Percentiles rank a stretch among this genome's conserved stretches.
Conservation (phyloP, 345 rosid genomes). For the Sapria himalayana region DNA sequence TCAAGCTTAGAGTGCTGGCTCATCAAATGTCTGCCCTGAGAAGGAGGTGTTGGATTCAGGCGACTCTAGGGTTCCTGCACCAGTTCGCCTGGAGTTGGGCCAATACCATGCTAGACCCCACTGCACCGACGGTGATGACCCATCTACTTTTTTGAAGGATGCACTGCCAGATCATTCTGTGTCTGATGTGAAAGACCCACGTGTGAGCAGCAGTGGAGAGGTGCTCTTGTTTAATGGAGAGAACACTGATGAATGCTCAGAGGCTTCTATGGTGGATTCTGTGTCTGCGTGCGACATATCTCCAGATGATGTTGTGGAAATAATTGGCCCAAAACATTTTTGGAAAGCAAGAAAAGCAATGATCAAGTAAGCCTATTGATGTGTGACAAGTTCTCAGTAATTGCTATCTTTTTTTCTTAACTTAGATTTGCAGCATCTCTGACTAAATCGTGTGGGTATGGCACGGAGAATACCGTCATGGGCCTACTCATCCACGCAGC, state of each 20-base stretch:
- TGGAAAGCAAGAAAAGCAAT: constrained; percentile 87
- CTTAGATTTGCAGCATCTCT: neutral
- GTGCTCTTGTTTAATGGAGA: constrained; percentile 26
- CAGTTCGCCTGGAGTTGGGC: constrained; percentile 17
- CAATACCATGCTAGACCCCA: constrained; percentile 12
- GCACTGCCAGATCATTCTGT: constrained; percentile 8
- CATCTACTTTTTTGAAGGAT: too few relatives aligned
- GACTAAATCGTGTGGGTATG: too few relatives aligned
- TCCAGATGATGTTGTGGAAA: constrained; percentile 78
- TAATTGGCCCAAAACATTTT: constrained; percentile 71
- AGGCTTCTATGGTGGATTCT: constrained; percentile 53
- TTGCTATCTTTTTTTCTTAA: too few relatives aligned
- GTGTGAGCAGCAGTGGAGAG: too few relatives aligned
- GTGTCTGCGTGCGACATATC: constrained; percentile 29
- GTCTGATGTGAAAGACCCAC: too few relatives aligned
- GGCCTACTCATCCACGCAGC: too few relatives aligned
- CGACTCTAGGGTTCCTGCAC: constrained; percentile 61
- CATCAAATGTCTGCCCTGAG: too few relatives aligned
- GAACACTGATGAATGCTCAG: constrained; percentile 32
- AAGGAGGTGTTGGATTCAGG: constrained; percentile 42
- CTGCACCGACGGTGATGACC: too few relatives aligned
- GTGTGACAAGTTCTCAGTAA: neutral
- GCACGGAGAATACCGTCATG: too few relatives aligned
- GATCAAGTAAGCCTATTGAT: constrained; percentile 60
- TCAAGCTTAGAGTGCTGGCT: too few relatives aligned